Base-by-base conservation (phyloP, 148 eudicot genomes). In the Cornus suecica region DNA sequence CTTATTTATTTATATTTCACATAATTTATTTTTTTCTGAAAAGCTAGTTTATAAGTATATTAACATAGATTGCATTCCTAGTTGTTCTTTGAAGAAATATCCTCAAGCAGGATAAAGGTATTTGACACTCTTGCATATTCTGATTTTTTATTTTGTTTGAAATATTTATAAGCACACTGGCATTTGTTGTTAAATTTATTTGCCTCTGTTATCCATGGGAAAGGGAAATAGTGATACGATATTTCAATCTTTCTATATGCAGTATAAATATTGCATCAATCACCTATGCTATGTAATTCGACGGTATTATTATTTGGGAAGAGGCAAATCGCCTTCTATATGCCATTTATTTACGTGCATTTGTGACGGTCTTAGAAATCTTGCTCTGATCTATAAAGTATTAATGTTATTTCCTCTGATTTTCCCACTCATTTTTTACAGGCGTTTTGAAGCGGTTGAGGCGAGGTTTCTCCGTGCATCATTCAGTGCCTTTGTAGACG, bases 391-490 rank as follows among this genome's bases (percentile, higher is more conserved):
- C 58, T 52, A 14, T 58, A 14, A 58, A 25, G 9, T 24, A 20
- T 22, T 20, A n/a, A 22, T 58, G 0, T 58, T 58, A 22, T 58
- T 58, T 58, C n/a, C 25, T 4, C 62, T 14, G 20, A 52, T 14
- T 2, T 52, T 15, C 16, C 1, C 58, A 37, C 24, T 58, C 18
- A 58, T 24, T 66, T 29, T 27, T 25, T 74, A 60, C 91, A 90
- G 97, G 85, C 94, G 87, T 84, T 92, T 94, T 65, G 97, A 94
- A 80, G 99, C 99, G 8, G 85, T 89, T 54, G 97, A 92, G 83
- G 97, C 96, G 69, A 94, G 97, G 85, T 92, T 94, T 82, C 99
- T 94, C 24, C 92, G 97, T 28, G 92, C 97, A 74, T 94, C 99
- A 45, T 90, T 82, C 69, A 88, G 88, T 66, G 92, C 96, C 41